Evolutionary conservation across 225 moss, liverwort and hornwort species (phyloP), one percentile per base, ranked within the genome.

Genomic region (Sphagnum tenellum): DNA sequence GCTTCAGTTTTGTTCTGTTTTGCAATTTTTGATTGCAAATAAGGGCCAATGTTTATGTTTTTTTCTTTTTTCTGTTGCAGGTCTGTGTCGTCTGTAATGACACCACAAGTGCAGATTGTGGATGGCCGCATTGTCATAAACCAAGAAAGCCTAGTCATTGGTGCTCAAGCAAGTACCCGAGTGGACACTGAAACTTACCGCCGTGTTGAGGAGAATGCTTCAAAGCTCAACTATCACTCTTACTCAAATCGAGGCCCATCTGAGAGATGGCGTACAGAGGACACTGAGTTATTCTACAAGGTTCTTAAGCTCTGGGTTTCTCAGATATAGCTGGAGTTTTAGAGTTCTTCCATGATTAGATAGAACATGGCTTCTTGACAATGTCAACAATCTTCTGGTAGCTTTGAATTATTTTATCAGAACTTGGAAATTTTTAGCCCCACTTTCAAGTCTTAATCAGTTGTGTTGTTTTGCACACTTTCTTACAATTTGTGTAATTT

Each of bases 141-240:
- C 69, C 78, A 91, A 63, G 77, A 85, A 55, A 95, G 89, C 69
- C 74, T 92, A 73, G 86, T 84, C 52, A 76, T 95, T 47, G 84
- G 82, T 55, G 91, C 94, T 54, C 91, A 89, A 71, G 94, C 81
- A 48, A 91, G 86, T 66, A 82, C 76, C 54, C 76, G 82, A 55
- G 82, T 84, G 67, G 76, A 89, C 66, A 88, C 85, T 57, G 86
- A 86, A 4, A 57, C 73, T 45, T 92, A 95, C 67, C 79, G 74
- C n/a, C 75, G 92, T 68, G 86, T 98, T 45, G 98, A 98, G 78
- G 98, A 98, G 69, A 93, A 82, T 57, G 80, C 85, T 59, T 81
- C 93, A 6, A 87, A 87, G 71, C 98, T 98, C 14, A 98, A 98
- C 69, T 90, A 89, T 44, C 81, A 84, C 64, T 85, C 89, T 0